A percentile compares a stretch with the other conserved stretches of the same genome.
These are phyloP conservation scores for Myxozyma melibiosi DNA, from an alignment of 805 yeast genomes.

Conservation along the genomic window DNA sequence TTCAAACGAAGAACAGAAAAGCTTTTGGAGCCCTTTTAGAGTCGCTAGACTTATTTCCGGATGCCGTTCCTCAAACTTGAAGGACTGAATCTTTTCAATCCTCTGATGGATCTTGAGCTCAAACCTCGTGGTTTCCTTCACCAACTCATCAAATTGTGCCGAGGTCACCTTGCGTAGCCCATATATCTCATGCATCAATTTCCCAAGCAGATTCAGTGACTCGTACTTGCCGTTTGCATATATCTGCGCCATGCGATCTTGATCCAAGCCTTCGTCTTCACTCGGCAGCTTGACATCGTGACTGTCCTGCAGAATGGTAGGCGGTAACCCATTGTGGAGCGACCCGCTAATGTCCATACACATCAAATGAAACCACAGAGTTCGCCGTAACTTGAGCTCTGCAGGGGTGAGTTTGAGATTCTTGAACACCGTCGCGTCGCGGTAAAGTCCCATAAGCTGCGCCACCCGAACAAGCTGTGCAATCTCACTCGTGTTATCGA, in stretches of 20 bases:
- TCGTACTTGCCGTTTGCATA: slow-evolving; percentile 16
- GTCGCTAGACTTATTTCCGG: slow-evolving; percentile 1
- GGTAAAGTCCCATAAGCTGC: slow-evolving; percentile 30
- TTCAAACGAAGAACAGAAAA: neutral
- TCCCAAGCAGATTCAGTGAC: slow-evolving; percentile 6
- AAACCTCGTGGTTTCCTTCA: slow-evolving; percentile 2
- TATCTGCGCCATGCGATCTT: slow-evolving; percentile 16
- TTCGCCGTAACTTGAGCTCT: slow-evolving; percentile 12
- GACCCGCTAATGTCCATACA: slow-evolving; percentile 25
- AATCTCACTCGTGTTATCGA: slow-evolving; percentile 17
- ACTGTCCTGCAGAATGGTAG: slow-evolving; percentile 1
- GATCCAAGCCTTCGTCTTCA: slow-evolving; percentile 11
- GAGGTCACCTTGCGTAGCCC: slow-evolving; percentile 10
- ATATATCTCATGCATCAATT: slow-evolving; percentile 18
- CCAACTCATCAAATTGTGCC: slow-evolving; percentile 6
- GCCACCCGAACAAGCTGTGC: slow-evolving; percentile 21
- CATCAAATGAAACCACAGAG: slow-evolving; percentile 23
- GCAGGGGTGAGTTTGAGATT: neutral
- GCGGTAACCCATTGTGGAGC: slow-evolving; percentile 22
- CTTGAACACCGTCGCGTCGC: slow-evolving; percentile 25
- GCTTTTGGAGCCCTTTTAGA: slow-evolving; percentile 4
- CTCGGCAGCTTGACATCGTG: slow-evolving; percentile 23
- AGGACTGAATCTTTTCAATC: neutral
- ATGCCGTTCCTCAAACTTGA: slow-evolving; percentile 14
- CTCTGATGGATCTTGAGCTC: slow-evolving; percentile 1